Percentiles rank a stretch among this genome's conserved stretches.
Evolutionary conservation across 345 rosid genomes (phyloP).

Genomic region (Moricandia arvensis): DNA sequence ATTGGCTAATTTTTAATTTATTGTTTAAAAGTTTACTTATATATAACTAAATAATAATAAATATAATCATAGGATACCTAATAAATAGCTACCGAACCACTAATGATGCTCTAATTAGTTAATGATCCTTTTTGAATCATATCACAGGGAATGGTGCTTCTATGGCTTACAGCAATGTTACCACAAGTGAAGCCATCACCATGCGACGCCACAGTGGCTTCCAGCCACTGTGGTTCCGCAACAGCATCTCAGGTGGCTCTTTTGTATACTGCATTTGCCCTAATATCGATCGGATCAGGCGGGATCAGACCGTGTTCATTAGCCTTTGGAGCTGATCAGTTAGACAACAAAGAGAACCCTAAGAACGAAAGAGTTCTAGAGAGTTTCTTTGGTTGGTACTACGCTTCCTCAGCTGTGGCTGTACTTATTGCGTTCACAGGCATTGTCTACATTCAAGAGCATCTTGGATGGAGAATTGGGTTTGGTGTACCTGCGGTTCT

Average conservation of each 20-base stretch:
- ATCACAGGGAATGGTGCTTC: constrained; percentile 59
- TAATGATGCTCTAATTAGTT: too few relatives aligned
- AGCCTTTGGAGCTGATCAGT: constrained; percentile 74
- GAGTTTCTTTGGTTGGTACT: constrained; percentile 72
- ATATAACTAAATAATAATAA: too few relatives aligned
- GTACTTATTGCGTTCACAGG: constrained; percentile 53
- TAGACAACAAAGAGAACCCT: constrained; percentile 52
- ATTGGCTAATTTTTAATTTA: too few relatives aligned
- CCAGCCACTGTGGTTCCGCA: constrained; percentile 46
- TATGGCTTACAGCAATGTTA: constrained; percentile 74
- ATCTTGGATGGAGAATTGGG: constrained; percentile 59
- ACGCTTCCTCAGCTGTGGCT: constrained; percentile 52
- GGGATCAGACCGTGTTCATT: constrained; percentile 73
- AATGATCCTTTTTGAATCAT: constrained; percentile 18
- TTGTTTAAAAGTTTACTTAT: too few relatives aligned
- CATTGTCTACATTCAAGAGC: constrained; percentile 61
- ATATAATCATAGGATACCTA: too few relatives aligned
- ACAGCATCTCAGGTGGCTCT: constrained; percentile 52
- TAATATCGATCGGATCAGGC: constrained; percentile 69
- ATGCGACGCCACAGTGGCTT: constrained; percentile 33
- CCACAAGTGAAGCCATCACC: constrained; percentile 58
- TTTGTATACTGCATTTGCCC: constrained; percentile 46
- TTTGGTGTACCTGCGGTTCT: constrained; percentile 61
- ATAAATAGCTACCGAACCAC: too few relatives aligned
- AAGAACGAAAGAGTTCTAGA: constrained; percentile 53